Percentiles rank a stretch among this genome's conserved stretches.
phyloP scores from a whole-genome alignment of 495 filamentous ascomycete genomes.

The Barbatosphaeria neglecta region DNA sequence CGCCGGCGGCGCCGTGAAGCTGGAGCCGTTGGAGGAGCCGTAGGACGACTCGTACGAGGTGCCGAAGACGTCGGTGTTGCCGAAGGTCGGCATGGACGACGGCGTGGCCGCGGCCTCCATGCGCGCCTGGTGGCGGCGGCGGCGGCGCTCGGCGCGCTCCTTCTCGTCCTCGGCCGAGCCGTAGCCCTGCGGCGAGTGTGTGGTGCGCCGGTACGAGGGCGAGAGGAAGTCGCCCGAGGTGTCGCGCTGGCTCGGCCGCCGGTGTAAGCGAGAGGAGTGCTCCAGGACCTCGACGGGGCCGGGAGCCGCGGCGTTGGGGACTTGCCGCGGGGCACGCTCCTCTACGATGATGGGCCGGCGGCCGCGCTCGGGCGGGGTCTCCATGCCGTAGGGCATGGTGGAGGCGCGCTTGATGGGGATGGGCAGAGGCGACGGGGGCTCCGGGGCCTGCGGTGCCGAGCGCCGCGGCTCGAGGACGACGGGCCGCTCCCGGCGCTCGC shows the following conservation, averaged over 20 bases:
- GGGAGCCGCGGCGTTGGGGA: constrained; percentile 8
- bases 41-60: constrained; percentile 1
- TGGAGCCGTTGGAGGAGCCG: constrained; percentile 3
- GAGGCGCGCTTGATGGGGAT: constrained; percentile 8
- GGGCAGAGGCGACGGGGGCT: constrained; percentile 1
- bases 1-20: constrained; percentile 7
- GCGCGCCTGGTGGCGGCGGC: constrained; percentile 7
- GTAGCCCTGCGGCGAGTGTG: constrained; percentile 7
- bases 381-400: constrained; percentile 14
- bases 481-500: constrained; percentile 14
- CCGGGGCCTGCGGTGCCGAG: constrained; percentile 5
- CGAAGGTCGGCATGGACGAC: neutral
- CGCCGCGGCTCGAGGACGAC: constrained; percentile 9
- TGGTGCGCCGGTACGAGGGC: constrained; percentile 8
- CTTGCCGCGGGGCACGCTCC: constrained; percentile 5
- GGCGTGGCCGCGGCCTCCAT: neutral
- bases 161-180: constrained; percentile 13
- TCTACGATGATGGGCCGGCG: constrained; percentile 10
- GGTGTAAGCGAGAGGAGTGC: constrained; percentile 8
- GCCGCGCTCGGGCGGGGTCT: neutral
- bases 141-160: constrained; percentile 9
- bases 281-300: constrained; percentile 11
- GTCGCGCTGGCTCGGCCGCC: constrained; percentile 4
- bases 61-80: neutral
- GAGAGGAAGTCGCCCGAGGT: neutral